Conservation (phyloP, 2,329 filamentous ascomycete species). For the Colletotrichum navitas region DNA sequence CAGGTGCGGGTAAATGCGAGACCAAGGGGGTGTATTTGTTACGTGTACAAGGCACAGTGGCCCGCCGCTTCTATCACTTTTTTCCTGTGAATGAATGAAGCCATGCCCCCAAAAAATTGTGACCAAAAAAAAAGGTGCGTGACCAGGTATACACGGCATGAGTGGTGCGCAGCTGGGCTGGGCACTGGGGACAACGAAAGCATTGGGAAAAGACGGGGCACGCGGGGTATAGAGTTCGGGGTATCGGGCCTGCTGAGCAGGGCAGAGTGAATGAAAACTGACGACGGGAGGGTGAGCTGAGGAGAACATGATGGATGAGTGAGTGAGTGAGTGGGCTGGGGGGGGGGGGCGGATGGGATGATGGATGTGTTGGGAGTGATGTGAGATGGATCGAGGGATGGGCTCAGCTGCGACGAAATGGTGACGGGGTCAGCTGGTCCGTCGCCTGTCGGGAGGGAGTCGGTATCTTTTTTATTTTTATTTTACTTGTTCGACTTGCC, state of each 20-base stretch:
- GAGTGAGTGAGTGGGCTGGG: neutral
- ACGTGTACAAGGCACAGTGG: conserved; percentile 11
- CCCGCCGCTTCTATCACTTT: neutral
- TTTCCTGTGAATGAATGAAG: neutral
- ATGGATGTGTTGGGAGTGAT: neutral
- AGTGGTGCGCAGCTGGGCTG: conserved; percentile 7
- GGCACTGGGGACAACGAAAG: neutral
- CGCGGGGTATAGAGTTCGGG: conserved; percentile 14
- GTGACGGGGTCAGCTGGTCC: conserved; percentile 26
- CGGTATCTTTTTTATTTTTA: neutral
- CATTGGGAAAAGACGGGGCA: neutral
- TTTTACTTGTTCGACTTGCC: neutral
- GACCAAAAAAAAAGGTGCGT: conserved; percentile 5
- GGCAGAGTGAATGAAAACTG: neutral
- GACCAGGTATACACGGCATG: conserved; percentile 6
- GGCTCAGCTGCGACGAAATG: conserved; percentile 19
- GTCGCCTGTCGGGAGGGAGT: neutral
- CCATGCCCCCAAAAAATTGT: neutral
- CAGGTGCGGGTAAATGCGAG: neutral
- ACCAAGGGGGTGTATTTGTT: neutral
- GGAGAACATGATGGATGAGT: neutral
- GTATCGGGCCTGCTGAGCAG: conserved; percentile 16
- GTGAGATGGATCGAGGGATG: conserved; percentile 3
- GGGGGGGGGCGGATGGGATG: neutral
- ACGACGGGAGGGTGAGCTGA: neutral